Conservation (phyloP, 192 early-diverging fungal genomes). For the Diversispora eburnea region DNA sequence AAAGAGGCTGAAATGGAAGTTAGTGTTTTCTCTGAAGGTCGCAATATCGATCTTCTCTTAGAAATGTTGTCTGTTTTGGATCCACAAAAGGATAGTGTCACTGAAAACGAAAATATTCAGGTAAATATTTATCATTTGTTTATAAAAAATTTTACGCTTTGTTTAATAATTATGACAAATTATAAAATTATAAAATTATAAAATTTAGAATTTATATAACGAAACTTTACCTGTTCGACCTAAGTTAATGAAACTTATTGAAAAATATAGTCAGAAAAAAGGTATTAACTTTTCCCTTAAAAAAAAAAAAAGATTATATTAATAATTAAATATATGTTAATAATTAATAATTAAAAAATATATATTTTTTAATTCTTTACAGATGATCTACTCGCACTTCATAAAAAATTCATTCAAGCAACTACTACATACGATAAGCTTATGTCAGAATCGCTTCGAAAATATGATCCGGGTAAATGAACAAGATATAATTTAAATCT, state of each 20-base stretch:
- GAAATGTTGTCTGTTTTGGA: slow-evolving; percentile 72
- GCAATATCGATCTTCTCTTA: slow-evolving; percentile 76
- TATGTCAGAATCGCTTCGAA: slow-evolving; percentile 61
- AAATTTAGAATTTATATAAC: slow-evolving; percentile 58
- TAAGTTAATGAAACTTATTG: slow-evolving; percentile 80
- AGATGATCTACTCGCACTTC: slow-evolving; percentile 72
- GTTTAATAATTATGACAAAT: slow-evolving; percentile 14
- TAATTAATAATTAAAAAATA: not conserved
- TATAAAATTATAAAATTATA: not conserved
- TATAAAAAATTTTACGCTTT: not conserved
- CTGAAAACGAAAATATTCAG: slow-evolving; percentile 86
- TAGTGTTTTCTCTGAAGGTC: slow-evolving; percentile 63
- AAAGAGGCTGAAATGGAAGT: slow-evolving; percentile 62
- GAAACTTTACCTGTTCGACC: slow-evolving; percentile 78
- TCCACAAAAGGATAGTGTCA: slow-evolving; percentile 75
- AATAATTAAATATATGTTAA: not conserved
- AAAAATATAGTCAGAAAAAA: slow-evolving; percentile 79
- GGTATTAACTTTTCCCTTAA: slow-evolving; percentile 41
- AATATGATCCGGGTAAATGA: slow-evolving; percentile 39
- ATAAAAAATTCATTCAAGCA: slow-evolving; percentile 71
- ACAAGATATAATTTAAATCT: slow-evolving; percentile 29
- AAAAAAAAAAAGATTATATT: not conserved
- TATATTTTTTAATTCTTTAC: slow-evolving; percentile 16
- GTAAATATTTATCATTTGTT: slow-evolving; percentile 20
- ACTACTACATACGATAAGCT: slow-evolving; percentile 70